These are phyloP conservation scores for Fimicolochytrium jonesii DNA, from an alignment of 192 early-diverging fungal species.

Conservation along the genomic window DNA sequence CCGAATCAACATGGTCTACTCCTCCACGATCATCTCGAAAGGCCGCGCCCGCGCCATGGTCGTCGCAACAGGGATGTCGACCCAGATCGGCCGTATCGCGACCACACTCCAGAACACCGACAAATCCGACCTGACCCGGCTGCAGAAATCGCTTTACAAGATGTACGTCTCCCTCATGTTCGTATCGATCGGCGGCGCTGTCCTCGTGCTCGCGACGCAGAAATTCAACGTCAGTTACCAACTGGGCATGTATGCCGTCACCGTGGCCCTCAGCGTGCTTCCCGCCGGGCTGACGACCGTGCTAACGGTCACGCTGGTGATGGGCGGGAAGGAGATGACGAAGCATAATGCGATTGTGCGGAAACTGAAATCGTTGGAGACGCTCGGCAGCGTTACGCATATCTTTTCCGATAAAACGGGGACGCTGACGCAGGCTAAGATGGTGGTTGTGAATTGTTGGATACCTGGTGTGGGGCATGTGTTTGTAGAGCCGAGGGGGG, in stretches of 20 bases:
- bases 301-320: conserved; percentile 79
- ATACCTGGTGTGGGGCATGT: background rate
- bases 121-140: conserved; percentile 36
- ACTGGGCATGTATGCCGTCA: conserved; percentile 79
- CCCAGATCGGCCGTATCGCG: conserved; percentile 73
- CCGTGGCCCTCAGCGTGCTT: conserved; percentile 81
- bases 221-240: conserved; percentile 66
- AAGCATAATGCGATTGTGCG: conserved; percentile 79
- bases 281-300: conserved; percentile 89
- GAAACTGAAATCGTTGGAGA: conserved; percentile 79
- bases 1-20: conserved; percentile 53
- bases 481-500: background rate
- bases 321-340: conserved; percentile 81
- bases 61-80: conserved; percentile 72
- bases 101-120: conserved; percentile 38
- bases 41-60: conserved; percentile 62
- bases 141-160: conserved; percentile 47
- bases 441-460: conserved; percentile 51
- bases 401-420: conserved; percentile 86
- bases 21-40: conserved; percentile 63
- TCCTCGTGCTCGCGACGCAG: conserved; percentile 33
- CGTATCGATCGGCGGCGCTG: conserved; percentile 13
- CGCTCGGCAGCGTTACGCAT: conserved; percentile 75
- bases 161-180: conserved; percentile 32
- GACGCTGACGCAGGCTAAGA: conserved; percentile 77